phyloP scores from a whole-genome alignment of 306 rosid species.

The Rosa lucieae region DNA sequence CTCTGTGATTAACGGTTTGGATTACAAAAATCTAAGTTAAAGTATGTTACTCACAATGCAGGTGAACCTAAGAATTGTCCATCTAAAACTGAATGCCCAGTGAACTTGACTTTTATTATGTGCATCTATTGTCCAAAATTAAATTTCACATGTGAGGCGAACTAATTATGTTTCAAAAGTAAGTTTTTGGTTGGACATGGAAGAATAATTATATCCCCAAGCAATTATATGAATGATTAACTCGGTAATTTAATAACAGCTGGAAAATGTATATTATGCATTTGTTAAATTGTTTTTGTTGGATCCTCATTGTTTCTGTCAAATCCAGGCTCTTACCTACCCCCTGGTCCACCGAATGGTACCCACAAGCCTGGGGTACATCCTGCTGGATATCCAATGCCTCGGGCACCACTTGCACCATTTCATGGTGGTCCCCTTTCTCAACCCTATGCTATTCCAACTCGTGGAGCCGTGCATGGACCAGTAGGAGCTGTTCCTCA shows the following conservation, averaged over 20 bases:
- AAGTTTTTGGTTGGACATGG: neutral
- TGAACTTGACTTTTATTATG: neutral
- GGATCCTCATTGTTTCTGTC: neutral
- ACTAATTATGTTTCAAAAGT: neutral
- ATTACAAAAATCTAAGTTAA: neutral
- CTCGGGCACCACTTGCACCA: conserved; percentile 77
- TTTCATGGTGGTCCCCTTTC: conserved; percentile 92
- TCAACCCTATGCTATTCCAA: conserved; percentile 98
- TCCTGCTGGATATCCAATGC: conserved; percentile 85
- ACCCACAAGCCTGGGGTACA: conserved; percentile 90
- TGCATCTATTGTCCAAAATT: neutral
- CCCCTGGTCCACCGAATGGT: conserved; percentile 92
- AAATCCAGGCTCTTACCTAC: conserved; percentile 68
- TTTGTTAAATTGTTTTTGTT: neutral
- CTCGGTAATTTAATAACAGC: neutral
- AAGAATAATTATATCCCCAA: neutral
- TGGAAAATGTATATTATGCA: neutral
- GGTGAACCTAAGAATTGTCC: neutral
- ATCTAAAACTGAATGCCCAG: neutral
- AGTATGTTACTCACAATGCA: neutral
- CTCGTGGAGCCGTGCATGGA: conserved; percentile 96
- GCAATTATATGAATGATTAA: neutral
- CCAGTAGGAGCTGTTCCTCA: conserved; percentile 99
- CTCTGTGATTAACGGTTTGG: neutral
- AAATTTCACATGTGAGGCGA: neutral